Evolutionary conservation across 164 flowering plant species (phyloP).

Genomic region (Hamamelis virginiana): DNA sequence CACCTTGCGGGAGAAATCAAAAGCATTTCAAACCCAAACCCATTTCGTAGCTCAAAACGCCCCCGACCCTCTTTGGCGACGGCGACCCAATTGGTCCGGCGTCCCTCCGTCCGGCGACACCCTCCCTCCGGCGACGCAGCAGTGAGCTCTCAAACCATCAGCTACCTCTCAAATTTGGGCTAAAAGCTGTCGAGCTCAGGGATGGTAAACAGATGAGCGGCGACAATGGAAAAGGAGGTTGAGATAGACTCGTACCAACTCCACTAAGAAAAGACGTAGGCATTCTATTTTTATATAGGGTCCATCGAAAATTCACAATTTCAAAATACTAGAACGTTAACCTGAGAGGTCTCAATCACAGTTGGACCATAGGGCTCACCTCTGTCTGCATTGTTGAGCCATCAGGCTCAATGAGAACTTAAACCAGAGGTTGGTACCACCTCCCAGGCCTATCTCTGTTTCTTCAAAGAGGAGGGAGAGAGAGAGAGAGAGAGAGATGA

Average conservation of each 20-base stretch:
- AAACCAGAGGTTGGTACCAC: slow-evolving; percentile 1
- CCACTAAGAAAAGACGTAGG: not conserved
- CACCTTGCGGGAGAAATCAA: too few relatives aligned
- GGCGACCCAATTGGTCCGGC: too few relatives aligned
- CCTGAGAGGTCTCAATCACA: slow-evolving; percentile 10
- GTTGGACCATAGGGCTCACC: slow-evolving; percentile 1
- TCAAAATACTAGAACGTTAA: not conserved
- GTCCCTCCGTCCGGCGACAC: too few relatives aligned
- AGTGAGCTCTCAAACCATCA: too few relatives aligned
- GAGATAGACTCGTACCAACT: not conserved
- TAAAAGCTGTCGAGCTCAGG: too few relatives aligned
- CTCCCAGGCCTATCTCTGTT: too few relatives aligned
- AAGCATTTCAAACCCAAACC: too few relatives aligned
- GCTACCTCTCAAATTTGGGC: too few relatives aligned
- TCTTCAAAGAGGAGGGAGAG: not conserved
- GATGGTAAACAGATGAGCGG: not conserved
- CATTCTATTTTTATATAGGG: not conserved
- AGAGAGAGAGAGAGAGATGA: not conserved
- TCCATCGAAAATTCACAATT: not conserved
- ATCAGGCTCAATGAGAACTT: not conserved
- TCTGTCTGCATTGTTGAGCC: slow-evolving; percentile 1
- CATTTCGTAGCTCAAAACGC: too few relatives aligned
- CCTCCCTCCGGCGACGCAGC: too few relatives aligned
- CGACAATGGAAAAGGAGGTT: too few relatives aligned
- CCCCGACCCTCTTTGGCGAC: too few relatives aligned